Conservation (phyloP, 371 early-diverging fungal species). For the Saksenaea vasiformis region DNA sequence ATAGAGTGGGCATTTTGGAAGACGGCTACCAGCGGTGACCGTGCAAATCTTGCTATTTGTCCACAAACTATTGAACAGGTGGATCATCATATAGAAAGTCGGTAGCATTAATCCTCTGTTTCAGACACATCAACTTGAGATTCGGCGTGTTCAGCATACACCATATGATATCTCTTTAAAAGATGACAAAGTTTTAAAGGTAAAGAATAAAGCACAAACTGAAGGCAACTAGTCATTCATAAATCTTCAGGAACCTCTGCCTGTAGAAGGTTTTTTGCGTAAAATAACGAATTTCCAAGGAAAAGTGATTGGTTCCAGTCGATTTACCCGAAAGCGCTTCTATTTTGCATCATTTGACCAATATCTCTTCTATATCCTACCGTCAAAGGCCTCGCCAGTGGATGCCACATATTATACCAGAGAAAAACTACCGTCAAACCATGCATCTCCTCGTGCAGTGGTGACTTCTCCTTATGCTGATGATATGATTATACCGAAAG, state of each 20-base stretch:
- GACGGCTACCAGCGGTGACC: neutral
- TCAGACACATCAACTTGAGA: conserved; percentile 59
- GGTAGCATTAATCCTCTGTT: neutral
- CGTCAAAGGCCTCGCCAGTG: conserved; percentile 28
- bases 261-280: conserved; percentile 56
- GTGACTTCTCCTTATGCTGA: conserved; percentile 17
- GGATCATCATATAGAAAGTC: neutral
- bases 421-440: conserved; percentile 1
- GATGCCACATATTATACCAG: conserved; percentile 8
- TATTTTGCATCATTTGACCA: conserved; percentile 62
- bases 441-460: conserved; percentile 8
- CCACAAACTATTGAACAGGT: conserved; percentile 55
- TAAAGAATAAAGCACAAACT: conserved; percentile 4
- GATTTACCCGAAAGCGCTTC: conserved; percentile 20
- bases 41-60: conserved; percentile 25
- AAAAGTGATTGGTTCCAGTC: conserved; percentile 21
- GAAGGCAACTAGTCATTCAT: neutral
- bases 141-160: conserved; percentile 54
- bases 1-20: conserved; percentile 64
- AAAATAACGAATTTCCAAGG: conserved; percentile 52
- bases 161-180: conserved; percentile 37
- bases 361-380: conserved; percentile 43
- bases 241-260: conserved; percentile 46
- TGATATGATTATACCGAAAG: conserved; percentile 14
- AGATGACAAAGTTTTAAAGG: conserved; percentile 25